Evolutionary conservation across 1,139 yeast species (phyloP).

Genomic region (Yamadazyma atmosphaerica): DNA sequence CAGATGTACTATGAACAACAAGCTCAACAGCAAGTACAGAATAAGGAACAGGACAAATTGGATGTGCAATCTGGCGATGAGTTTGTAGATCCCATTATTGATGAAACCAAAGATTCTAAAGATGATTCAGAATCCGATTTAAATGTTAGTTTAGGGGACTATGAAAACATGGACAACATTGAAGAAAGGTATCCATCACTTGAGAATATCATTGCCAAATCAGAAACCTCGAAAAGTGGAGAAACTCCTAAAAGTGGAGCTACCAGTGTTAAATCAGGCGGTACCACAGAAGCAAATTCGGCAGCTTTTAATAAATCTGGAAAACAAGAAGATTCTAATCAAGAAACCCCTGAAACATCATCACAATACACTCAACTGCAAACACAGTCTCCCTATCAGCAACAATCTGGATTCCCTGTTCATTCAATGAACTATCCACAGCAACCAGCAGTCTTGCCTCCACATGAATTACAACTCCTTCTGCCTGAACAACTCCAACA

Average conservation of each 20-base stretch:
- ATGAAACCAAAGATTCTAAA: not conserved
- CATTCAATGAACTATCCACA: slow-evolving; percentile 13
- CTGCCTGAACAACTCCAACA: slow-evolving; percentile 24
- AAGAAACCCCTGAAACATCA: too few relatives aligned
- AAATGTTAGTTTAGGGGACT: slow-evolving; percentile 26
- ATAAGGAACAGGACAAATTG: slow-evolving; percentile 8
- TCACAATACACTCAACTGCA: not conserved
- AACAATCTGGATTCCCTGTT: not conserved
- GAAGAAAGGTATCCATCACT: slow-evolving; percentile 48
- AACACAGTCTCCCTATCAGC: not conserved
- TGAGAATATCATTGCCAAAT: slow-evolving; percentile 26
- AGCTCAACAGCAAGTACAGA: slow-evolving; percentile 9
- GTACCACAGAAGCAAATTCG: not conserved
- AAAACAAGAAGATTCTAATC: not conserved
- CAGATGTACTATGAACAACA: slow-evolving; percentile 28
- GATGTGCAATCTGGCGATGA: not conserved
- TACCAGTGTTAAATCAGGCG: slow-evolving; percentile 5
- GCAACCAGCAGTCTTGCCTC: slow-evolving; percentile 19
- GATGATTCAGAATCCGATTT: slow-evolving; percentile 8
- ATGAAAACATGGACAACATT: slow-evolving; percentile 41
- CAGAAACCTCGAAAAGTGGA: slow-evolving; percentile 14
- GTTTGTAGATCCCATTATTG: slow-evolving; percentile 1
- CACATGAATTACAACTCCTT: slow-evolving; percentile 19
- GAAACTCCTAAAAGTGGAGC: slow-evolving; percentile 8
- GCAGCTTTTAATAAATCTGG: not conserved